A percentile compares a stretch with the other conserved stretches of the same genome.
Conservation (phyloP, 768 basidiomycete genomes). For the Lactarius hatsudake region DNA sequence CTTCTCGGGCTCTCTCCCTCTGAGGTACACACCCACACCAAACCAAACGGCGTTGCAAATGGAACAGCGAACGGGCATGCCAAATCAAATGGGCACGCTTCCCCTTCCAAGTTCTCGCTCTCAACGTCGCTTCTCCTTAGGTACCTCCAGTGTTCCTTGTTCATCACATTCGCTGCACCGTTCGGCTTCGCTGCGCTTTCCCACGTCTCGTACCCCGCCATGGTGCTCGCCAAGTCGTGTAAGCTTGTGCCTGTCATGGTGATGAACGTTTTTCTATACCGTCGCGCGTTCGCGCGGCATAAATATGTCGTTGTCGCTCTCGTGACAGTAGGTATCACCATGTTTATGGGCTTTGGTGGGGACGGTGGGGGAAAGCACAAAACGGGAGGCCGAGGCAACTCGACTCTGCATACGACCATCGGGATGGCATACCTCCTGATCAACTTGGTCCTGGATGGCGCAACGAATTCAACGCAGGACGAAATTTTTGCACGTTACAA, state of each 20-base stretch:
- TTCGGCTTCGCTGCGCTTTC: slow-evolving; percentile 95
- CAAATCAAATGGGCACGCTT: slow-evolving; percentile 31
- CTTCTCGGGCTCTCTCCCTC: slow-evolving; percentile 58
- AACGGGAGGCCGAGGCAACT: slow-evolving; percentile 36
- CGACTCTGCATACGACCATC: slow-evolving; percentile 55
- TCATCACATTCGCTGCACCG: slow-evolving; percentile 89
- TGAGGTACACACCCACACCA: slow-evolving; percentile 25
- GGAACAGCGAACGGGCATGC: slow-evolving; percentile 38
- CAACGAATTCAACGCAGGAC: slow-evolving; percentile 95
- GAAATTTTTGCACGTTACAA: slow-evolving; percentile 84
- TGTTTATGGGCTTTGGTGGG: slow-evolving; percentile 89
- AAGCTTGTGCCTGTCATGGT: slow-evolving; percentile 98
- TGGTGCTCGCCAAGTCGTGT: slow-evolving; percentile 98
- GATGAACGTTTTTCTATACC: slow-evolving; percentile 95
- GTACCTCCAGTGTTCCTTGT: slow-evolving; percentile 81
- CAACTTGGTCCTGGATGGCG: slow-evolving; percentile 90
- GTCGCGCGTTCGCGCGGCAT: slow-evolving; percentile 86
- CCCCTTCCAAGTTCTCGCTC: slow-evolving; percentile 33
- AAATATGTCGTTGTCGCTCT: slow-evolving; percentile 95
- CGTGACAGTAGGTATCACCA: slow-evolving; percentile 86
- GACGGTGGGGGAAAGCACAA: slow-evolving; percentile 45
- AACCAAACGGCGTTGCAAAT: slow-evolving; percentile 36
- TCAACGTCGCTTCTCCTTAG: slow-evolving; percentile 56
- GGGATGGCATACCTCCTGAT: slow-evolving; percentile 75
- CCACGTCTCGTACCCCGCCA: slow-evolving; percentile 96